Evolutionary conservation across 73 alveolate genomes (phyloP), one percentile per base, ranked within the genome.

Genomic region (Diophrys appendiculata): DNA sequence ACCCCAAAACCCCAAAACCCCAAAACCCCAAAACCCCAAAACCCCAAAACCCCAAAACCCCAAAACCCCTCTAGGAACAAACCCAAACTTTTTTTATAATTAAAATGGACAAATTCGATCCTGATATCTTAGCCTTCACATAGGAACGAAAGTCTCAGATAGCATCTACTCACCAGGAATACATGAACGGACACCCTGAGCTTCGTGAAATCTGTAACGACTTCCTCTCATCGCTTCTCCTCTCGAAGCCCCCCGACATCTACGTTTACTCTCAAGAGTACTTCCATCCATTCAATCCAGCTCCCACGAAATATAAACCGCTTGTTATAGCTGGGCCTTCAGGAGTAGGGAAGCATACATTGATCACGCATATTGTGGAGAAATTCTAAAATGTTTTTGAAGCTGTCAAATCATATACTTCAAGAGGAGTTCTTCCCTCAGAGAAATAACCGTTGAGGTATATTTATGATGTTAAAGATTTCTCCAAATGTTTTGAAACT

Each of bases 221-320:
- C 76, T 94, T 90, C 85, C 77, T 94, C 31, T 85, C 97, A 29
- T 82, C 92, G 54, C 93, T 94, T 1, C 91, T 94, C 43, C 89
- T 94, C 28, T 95, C 89, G 67, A 94, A 94, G 82, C 98, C 98
- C 5, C 91, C 92, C 65, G 98, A 94, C 76, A 94, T 93, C 65
- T 91, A 84, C 83, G 82, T 88, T 64, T 94, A 84, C 69, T 90
- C 98, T 22, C 90, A 92, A 71, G 96, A 94, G 78, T 94, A 92
- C 77, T 94, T 88, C 87, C 92, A 94, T 65, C 93, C 93, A 65
- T 90, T 94, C 81, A 91, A 93, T 82, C 95, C 96, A 25, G 83
- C 90, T 64, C 97, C 97, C n/a, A 88, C 84, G 76, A 93, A 91
- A 72, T 82, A 91, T 84, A 91, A 92, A 84, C 93, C 96, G 30